Evolutionary conservation across 805 yeast genomes (phyloP).

Genomic region (Candida railenensis): DNA sequence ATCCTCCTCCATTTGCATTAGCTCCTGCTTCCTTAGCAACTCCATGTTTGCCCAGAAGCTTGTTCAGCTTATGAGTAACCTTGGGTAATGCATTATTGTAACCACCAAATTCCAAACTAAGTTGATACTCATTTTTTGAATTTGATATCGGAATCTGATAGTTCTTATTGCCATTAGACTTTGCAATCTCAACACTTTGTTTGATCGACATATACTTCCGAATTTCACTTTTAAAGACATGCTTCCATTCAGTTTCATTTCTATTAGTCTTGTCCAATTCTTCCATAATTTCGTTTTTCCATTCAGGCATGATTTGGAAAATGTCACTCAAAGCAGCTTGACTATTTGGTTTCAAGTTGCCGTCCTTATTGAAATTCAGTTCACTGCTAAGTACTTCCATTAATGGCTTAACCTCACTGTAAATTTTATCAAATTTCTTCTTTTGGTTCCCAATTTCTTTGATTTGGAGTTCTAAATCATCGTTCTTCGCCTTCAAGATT

Average conservation of each 20-base stretch:
- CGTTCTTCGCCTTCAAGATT: conserved; percentile 19
- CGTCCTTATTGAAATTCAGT: conserved; percentile 30
- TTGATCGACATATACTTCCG: conserved; percentile 26
- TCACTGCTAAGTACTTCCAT: conserved; percentile 19
- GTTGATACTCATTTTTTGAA: conserved; percentile 30
- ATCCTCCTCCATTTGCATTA: conserved; percentile 3
- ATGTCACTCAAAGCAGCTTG: conserved; percentile 25
- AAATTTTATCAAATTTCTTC: conserved; percentile 15
- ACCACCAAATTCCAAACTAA: conserved; percentile 41
- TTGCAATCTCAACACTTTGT: conserved; percentile 28
- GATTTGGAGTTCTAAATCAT: conserved; percentile 24
- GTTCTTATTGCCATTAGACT: conserved; percentile 17
- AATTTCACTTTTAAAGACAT: conserved; percentile 26
- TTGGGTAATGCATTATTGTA: conserved; percentile 26
- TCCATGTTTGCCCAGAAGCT: neutral
- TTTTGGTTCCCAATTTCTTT: conserved; percentile 21
- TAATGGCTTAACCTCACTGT: conserved; percentile 23
- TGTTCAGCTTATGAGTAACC: conserved; percentile 5
- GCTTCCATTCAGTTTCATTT: conserved; percentile 31
- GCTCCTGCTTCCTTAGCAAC: neutral
- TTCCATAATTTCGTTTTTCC: conserved; percentile 30
- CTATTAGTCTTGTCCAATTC: conserved; percentile 21
- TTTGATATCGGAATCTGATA: conserved; percentile 25
- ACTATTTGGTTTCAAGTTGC: conserved; percentile 23
- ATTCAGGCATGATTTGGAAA: conserved; percentile 28